Base-by-base conservation (phyloP, 805 yeast species). In the Metschnikowia dekortorum region DNA sequence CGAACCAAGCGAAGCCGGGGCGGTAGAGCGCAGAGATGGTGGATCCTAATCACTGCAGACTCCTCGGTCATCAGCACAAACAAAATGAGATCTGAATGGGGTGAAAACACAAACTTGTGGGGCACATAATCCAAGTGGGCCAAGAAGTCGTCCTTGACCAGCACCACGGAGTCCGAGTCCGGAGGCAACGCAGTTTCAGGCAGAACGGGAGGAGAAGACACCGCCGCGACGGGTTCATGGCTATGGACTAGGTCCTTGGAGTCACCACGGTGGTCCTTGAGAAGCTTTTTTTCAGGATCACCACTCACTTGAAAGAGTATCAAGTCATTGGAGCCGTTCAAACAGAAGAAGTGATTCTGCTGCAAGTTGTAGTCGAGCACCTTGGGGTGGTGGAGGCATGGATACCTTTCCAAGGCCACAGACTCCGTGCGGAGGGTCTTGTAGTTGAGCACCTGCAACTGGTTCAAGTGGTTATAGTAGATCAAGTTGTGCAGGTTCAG, bases 401-500 rank as follows among this genome's bases (percentile, higher is more conserved):
- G 61, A 37, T 56, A 59, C n/a, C 61, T 69, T 5, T 60, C 48
- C 28, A 71, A 53, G 11, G 58, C 48, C 26, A 65, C 53, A 1
- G 68, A 51, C 31, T 66, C 64, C 48, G 61, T 69, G 18, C 64
- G 64, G 47, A 67, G 65, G 1, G 64, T 59, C 26, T 63, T 62
- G 33, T 70, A 51, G 55, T 74, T 70, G 43, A 71, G 58, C 1
- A 71, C 44, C 53, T 73, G 78, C 31, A 73, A 54, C 49, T 59
- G 58, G 34, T 57, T 53, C 36, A 59, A 56, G 26, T 47, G 39
- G 47, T 64, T 71, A 54, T 58, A 64, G 13, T 71, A 58, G 13
- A 71, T 58, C 47, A 74, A 54, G 53, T 67, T 68, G 51, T 71
- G 75, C 35, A 76, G 70, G 52, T 71, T 69, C 28, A 65, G 61